Evolutionary conservation across 352 stramenopile species (phyloP), one percentile per base, ranked within the genome.

Genomic region (Globisporangium megalacanthum): DNA sequence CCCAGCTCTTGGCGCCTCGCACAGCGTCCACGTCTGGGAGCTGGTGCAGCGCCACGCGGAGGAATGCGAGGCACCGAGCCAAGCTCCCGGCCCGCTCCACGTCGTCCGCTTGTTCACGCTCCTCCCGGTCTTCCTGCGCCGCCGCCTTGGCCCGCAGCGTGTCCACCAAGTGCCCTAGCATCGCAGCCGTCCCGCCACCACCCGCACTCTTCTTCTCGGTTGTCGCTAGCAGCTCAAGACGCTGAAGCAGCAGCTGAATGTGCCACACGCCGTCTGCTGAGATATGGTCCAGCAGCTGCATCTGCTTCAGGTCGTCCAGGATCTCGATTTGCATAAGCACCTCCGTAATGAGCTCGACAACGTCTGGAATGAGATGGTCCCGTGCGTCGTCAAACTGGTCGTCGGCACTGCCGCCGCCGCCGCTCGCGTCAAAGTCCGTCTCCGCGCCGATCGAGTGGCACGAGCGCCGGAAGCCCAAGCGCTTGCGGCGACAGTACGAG

Each of bases 221-320:
- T 6, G 8, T 14, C 41, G 57, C 59, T 8, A 63, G 35, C 9
- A 41, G 19, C 39, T 86, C 64, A 1, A 88, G 52, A 17, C 61
- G 61, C 9, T 72, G 57, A 6, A 89, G 48, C 15, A 92, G 56
- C 29, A 79, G 53, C 47, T 86, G 77, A 2, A 92, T 41, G 59
- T 89, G 79, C 65, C 82, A 81, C 45, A 92, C 64, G 11, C 78
- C 85, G 53, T 96, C 84, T 13, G 92, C 82, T 48, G 77, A 86
- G 63, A 92, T 81, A 51, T 87, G 70, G 64, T 94, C 86, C 20
- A 94, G 62, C 49, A 84, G 61, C 56, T 96, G 86, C 68, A 94
- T 88, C 57, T 83, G 69, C 70, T 91, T 89, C 5, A 96, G 61
- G 54, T 94, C 83, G 37, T 91, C 69, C 36, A 95, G 64, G 50